These are phyloP conservation scores for Chlorella sorokiniana DNA, from an alignment of 139 green algal species.

Conservation along the genomic window DNA sequence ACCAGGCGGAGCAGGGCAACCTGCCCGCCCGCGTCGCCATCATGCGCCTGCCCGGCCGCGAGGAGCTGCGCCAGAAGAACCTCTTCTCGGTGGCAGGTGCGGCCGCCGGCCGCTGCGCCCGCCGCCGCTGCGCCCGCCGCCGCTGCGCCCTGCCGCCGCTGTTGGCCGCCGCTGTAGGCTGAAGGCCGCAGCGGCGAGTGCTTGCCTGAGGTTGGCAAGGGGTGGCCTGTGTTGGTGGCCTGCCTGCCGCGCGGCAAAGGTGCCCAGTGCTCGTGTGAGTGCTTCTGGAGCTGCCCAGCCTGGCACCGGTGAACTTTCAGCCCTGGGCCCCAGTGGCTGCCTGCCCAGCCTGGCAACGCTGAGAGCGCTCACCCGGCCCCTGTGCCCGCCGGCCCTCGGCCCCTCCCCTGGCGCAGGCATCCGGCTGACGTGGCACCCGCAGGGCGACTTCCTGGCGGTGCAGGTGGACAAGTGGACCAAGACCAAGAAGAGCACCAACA, in stretches of 20 bases:
- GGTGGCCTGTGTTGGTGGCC: too few relatives aligned
- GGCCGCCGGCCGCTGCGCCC: too few relatives aligned
- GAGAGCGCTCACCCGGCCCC: neutral
- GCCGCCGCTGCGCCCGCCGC: too few relatives aligned
- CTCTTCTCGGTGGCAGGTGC: slow-evolving; percentile 90
- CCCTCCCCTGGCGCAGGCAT: slow-evolving; percentile 67
- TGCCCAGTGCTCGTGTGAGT: too few relatives aligned
- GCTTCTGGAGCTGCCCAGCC: too few relatives aligned
- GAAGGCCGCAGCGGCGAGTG: too few relatives aligned
- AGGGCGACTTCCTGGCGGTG: slow-evolving; percentile 96
- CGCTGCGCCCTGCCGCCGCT: too few relatives aligned
- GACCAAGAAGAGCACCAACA: slow-evolving; percentile 95
- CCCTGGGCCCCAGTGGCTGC: too few relatives aligned
- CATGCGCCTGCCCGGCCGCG: slow-evolving; percentile 37
- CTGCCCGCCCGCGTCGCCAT: slow-evolving; percentile 82
- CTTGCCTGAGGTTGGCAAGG: too few relatives aligned
- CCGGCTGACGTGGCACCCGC: slow-evolving; percentile 95
- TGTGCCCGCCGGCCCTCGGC: neutral
- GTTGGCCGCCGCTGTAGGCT: too few relatives aligned
- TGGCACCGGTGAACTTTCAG: too few relatives aligned
- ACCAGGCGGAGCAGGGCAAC: slow-evolving; percentile 88
- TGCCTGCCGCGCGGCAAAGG: too few relatives aligned
- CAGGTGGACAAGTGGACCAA: slow-evolving; percentile 98
- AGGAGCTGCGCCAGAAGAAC: slow-evolving; percentile 96
- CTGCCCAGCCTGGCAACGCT: neutral